Evolutionary conservation across 2,329 filamentous ascomycete species (phyloP), one percentile per base, ranked within the genome.

Genomic region (Furcasterigmium furcatum): DNA sequence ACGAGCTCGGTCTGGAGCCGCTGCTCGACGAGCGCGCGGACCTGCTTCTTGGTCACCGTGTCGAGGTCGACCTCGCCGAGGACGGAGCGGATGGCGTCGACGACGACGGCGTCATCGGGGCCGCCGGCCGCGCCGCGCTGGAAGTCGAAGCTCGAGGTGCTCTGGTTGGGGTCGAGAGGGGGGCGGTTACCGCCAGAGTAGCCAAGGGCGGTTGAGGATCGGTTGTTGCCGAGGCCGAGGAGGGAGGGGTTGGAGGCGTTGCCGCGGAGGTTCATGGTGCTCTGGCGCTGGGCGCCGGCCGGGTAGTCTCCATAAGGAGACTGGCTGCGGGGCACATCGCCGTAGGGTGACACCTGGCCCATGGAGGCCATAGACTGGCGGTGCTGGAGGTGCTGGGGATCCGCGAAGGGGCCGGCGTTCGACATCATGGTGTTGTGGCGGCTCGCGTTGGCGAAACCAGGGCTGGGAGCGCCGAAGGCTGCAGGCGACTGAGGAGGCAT

Each of bases 21-120:
- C 72, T 96, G 91, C 71, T 99, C 94, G 12, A 96, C 91, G 38
- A 97, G 77, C 4, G 88, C 91, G 42, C 88, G 80, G 46, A 94
- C 86, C 71, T 97, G 92, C 73, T 99, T 99, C 83, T 97, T 99
- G 7, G 94, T 99, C 40, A 97, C 89, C n/a, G 80, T 92, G 64
- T 99, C 94, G 35, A 99, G 76, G 65, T 99, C 92, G 1, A 96
- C 91, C 59, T 96, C 92, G 14, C 77, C 71, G 51, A 99, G 74
- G 56, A 94, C 94, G 42, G 78, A 74, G 58, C 90, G 87, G 51
- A 97, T 92, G 2, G 88, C 87, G 50, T 95, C 88, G 16, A 89
- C 77, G 53, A 99, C 96, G 49, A 82, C 79, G 38, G 73, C 74
- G 58, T 97, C 91, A 53, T 87, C 88, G 1, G 90, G 88, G 0